Evolutionary conservation across 1,284 basidiomycete genomes (phyloP), one percentile per base, ranked within the genome.

Genomic region (Pascua sp.): DNA sequence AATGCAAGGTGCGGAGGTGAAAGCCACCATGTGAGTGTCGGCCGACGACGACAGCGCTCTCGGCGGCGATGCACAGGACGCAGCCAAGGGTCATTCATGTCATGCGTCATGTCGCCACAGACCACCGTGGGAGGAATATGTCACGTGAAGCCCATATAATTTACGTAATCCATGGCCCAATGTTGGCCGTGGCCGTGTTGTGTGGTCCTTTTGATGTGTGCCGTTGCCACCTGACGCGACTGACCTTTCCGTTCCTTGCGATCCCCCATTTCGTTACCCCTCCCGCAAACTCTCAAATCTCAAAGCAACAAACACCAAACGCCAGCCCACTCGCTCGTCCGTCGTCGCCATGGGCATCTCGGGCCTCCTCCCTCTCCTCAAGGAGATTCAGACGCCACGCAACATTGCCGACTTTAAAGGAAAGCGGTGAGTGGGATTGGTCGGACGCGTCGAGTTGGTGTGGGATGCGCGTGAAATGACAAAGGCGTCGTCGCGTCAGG

Each of bases 361-460:
- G 61, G 95, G 95, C n/a, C 84, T 98, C 41, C 80, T 98, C 39
- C 91, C 93, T 32, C 83, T 95, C 38, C 84, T 98, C 67, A 96
- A 94, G 80, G 86, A 93, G 55, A 91, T 95, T 40, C 89, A 92
- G 70, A 83, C 83, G 55, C 83, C 84, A 56, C 84, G 82, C 56
- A 87, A 91, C 68, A 82, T 97, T 58, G 87, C 86, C 10, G 87
- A 92, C 53, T 93, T 88, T 73, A 77, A 82, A 50, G 91, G 90
- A 10, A 85, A 92, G 72, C 89, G 86, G 78, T 78, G 57, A 51
- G 70, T 67, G 18, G 42, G 13, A n/a, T 43, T 38, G 15, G 32
- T 12, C n/a, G 24, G 41, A 49, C 40, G 52, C 47, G 51, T 24
- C 13, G 24, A 7, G 24, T 3, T 49, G 36, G 24, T 32, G 24